Evolutionary conservation across 441 rosid species (phyloP).

Genomic region (Bruguiera hainesii): DNA sequence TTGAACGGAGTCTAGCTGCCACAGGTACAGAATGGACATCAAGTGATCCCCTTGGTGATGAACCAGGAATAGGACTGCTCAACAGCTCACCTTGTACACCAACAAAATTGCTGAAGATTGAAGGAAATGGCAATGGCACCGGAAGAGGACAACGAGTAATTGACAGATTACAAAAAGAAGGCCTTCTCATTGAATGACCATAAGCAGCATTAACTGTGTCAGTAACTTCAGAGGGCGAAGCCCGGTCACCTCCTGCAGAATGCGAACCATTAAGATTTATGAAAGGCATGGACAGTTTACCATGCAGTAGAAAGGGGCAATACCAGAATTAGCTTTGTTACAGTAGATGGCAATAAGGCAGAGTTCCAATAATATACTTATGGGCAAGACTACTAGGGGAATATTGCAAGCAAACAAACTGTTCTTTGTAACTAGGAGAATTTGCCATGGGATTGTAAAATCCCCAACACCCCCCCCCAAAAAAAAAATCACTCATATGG

Average conservation of each 20-base stretch:
- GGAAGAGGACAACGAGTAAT: slow-evolving; percentile 73
- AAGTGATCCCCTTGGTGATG: slow-evolving; percentile 52
- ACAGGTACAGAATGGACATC: slow-evolving; percentile 78
- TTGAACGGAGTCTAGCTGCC: slow-evolving; percentile 67
- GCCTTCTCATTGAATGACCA: slow-evolving; percentile 33
- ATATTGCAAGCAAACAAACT: neutral
- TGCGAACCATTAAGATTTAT: neutral
- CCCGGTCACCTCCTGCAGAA: slow-evolving; percentile 41
- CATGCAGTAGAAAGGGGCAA: neutral
- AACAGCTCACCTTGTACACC: slow-evolving; percentile 72
- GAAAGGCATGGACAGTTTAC: neutral
- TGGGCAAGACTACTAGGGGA: neutral
- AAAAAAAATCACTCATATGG: no score
- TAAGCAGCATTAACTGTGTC: slow-evolving; percentile 45
- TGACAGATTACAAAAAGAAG: slow-evolving; percentile 67
- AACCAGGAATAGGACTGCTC: slow-evolving; percentile 45
- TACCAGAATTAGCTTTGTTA: neutral
- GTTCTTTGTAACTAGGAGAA: neutral
- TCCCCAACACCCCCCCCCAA: no score
- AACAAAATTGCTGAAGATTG: slow-evolving; percentile 62
- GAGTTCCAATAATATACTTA: no score
- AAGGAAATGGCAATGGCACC: slow-evolving; percentile 85
- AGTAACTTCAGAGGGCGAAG: slow-evolving; percentile 62
- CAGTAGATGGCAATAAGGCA: no score
- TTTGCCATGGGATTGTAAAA: no score